These are phyloP conservation scores for Eutrema yunnanense DNA, from an alignment of 345 rosid species.

Conservation along the genomic window DNA sequence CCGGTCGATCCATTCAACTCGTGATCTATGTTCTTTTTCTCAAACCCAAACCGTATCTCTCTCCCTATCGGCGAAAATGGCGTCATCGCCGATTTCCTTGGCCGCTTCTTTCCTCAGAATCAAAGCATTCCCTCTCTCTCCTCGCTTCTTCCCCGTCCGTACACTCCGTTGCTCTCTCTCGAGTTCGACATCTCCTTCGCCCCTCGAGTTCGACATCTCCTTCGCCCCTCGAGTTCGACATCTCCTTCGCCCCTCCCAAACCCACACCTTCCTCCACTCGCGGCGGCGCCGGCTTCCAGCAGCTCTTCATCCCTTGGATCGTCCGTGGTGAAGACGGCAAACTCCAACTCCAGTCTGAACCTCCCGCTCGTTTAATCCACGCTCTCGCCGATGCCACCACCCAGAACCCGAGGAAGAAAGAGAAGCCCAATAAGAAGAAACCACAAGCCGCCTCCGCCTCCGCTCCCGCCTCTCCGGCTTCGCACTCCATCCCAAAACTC, in stretches of 20 bases:
- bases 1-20: background rate
- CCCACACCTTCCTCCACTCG: conserved; percentile 38
- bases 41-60: background rate
- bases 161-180: conserved; percentile 33
- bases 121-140: conserved; percentile 29
- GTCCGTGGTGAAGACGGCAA: conserved; percentile 87
- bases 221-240: conserved; percentile 49
- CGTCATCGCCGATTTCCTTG: conserved; percentile 34
- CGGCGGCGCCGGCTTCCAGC: conserved; percentile 10
- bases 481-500: conserved; percentile 28
- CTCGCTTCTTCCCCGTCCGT: conserved; percentile 37
- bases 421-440: conserved; percentile 33
- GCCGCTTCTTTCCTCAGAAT: conserved; percentile 33
- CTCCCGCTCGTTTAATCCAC: conserved; percentile 57
- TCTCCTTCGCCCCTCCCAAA: conserved; percentile 73
- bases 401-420: conserved; percentile 45
- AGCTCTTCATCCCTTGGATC: conserved; percentile 85
- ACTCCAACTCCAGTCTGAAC: conserved; percentile 63
- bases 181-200: conserved; percentile 28
- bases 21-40: too few relatives aligned
- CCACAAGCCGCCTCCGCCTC: background rate
- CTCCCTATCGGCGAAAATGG: conserved; percentile 31
- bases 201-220: conserved; percentile 38
- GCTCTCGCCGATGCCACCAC: conserved; percentile 65
- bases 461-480: background rate